Evolutionary conservation across 2,329 filamentous ascomycete species (phyloP), one percentile per base, ranked within the genome.

Genomic region (Mycosphaerella sp.): DNA sequence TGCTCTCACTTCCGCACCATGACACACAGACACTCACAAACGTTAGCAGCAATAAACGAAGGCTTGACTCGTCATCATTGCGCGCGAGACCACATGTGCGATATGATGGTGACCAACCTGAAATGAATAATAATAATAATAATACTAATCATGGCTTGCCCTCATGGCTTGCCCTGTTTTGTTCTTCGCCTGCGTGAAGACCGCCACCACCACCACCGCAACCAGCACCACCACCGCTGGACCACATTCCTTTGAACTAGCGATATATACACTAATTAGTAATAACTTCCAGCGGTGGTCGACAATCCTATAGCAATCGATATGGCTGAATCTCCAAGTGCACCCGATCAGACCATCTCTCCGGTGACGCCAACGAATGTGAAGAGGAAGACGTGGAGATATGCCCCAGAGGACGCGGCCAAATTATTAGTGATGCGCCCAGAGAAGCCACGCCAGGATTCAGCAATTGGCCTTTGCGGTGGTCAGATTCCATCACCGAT

Each of bases 281-380:
- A 26, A 26, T 26, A 4, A 14, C 32, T 17, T 29, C 14, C 14
- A 43, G 48, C 48, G 40, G 40, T 21, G 29, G 29, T 38, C 29
- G n/a, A 51, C 39, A 51, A 17, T 17, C 14, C 14, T 17, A 26
- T 44, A 40, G 39, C 41, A 40, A 31, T 44, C 48, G 48, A 51
- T 34, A 51, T 51, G 48, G 40, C 48, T 9, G 41, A 17, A 31
- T 51, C 38, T 23, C 40, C 39, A 11, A 51, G 48, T 21, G 41
- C 39, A 23, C 29, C 41, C 3, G 48, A 43, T 11, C 40, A 51
- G 26, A 39, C 29, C 17, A 36, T 44, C 11, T 51, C 41, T 5
- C 39, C 44, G 31, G 44, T 44, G 48, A 44, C 41, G n/a, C 48
- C 48, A n/a, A 51, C 44, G 21, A 29, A 44, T 38, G 40, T 51